phyloP scores from a whole-genome alignment of 2,329 filamentous ascomycete genomes.

The Xylariaceae sp. region DNA sequence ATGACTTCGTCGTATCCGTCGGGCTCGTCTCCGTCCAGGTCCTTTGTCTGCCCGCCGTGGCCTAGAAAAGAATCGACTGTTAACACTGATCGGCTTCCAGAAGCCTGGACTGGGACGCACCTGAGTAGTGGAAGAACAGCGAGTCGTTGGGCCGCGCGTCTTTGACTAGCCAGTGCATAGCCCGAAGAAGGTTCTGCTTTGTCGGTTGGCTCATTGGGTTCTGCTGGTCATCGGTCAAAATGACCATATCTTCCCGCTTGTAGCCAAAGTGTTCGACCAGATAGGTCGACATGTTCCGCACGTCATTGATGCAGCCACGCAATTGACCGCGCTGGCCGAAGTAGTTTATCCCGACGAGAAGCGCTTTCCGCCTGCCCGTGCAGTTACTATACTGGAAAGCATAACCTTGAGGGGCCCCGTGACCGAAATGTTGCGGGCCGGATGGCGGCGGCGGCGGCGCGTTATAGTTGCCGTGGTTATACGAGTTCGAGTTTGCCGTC shows the following conservation, averaged over 20 bases:
- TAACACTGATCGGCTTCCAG: slow-evolving; percentile 2
- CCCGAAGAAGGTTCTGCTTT: slow-evolving; percentile 88
- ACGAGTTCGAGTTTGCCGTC: slow-evolving; percentile 46
- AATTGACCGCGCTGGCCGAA: slow-evolving; percentile 88
- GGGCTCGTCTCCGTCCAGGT: slow-evolving; percentile 69
- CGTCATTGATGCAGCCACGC: slow-evolving; percentile 92
- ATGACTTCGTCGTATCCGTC: slow-evolving; percentile 76
- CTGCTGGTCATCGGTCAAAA: slow-evolving; percentile 92
- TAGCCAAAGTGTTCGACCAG: slow-evolving; percentile 86
- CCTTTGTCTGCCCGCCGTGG: slow-evolving; percentile 70
- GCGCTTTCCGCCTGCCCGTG: slow-evolving; percentile 79
- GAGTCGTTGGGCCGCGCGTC: slow-evolving; percentile 90
- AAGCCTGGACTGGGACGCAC: slow-evolving; percentile 38
- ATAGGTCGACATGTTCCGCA: slow-evolving; percentile 93
- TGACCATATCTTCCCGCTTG: slow-evolving; percentile 93
- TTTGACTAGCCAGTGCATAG: slow-evolving; percentile 98
- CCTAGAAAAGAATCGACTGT: slow-evolving; percentile 43
- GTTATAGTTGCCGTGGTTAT: slow-evolving; percentile 50
- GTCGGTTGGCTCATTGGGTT: slow-evolving; percentile 96
- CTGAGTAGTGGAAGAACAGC: slow-evolving; percentile 95
- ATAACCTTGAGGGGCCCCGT: slow-evolving; percentile 74
- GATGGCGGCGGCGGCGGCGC: slow-evolving; percentile 62
- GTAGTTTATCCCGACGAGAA: slow-evolving; percentile 95
- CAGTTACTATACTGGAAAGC: slow-evolving; percentile 89
- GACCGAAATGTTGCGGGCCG: slow-evolving; percentile 66